Evolutionary conservation across 2,329 filamentous ascomycete genomes (phyloP).

Genomic region (Diaporthe vaccinii): DNA sequence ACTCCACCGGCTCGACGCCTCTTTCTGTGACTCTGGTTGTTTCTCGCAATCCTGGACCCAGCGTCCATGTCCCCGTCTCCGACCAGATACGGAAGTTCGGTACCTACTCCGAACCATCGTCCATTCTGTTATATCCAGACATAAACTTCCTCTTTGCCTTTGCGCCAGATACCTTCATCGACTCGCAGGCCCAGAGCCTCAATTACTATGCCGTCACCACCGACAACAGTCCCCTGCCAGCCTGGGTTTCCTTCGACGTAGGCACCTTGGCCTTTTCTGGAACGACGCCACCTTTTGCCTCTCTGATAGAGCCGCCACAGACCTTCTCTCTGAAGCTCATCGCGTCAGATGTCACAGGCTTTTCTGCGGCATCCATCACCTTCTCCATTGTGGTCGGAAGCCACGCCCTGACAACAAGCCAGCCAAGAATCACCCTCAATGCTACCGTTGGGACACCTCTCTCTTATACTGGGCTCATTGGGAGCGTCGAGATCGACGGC

Average conservation of each 20-base stretch:
- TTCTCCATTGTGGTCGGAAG: slow-evolving; percentile 82
- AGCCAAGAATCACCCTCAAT: slow-evolving; percentile 69
- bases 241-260: slow-evolving; percentile 85
- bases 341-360: slow-evolving; percentile 85
- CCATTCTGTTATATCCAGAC: slow-evolving; percentile 68
- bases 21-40: slow-evolving; percentile 81
- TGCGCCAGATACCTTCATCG: slow-evolving; percentile 73
- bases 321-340: slow-evolving; percentile 79
- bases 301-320: slow-evolving; percentile 76
- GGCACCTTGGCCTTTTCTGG: slow-evolving; percentile 77
- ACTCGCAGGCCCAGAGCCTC: slow-evolving; percentile 61
- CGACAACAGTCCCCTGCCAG: slow-evolving; percentile 85
- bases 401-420: slow-evolving; percentile 76
- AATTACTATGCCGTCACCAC: slow-evolving; percentile 83
- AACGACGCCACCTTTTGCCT: slow-evolving; percentile 74
- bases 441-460: slow-evolving; percentile 67
- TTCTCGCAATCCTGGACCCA: slow-evolving; percentile 68
- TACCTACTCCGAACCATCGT: slow-evolving; percentile 70
- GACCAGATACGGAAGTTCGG: slow-evolving; percentile 71
- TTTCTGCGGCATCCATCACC: slow-evolving; percentile 73
- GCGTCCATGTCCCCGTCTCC: slow-evolving; percentile 67
- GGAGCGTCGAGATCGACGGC: slow-evolving; percentile 71
- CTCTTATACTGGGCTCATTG: slow-evolving; percentile 64
- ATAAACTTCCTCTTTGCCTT: slow-evolving; percentile 67
- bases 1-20: slow-evolving; percentile 72